Evolutionary conservation across 2,329 filamentous ascomycete species (phyloP), one percentile per base, ranked within the genome.

Genomic region (Ophiostoma sp.): DNA sequence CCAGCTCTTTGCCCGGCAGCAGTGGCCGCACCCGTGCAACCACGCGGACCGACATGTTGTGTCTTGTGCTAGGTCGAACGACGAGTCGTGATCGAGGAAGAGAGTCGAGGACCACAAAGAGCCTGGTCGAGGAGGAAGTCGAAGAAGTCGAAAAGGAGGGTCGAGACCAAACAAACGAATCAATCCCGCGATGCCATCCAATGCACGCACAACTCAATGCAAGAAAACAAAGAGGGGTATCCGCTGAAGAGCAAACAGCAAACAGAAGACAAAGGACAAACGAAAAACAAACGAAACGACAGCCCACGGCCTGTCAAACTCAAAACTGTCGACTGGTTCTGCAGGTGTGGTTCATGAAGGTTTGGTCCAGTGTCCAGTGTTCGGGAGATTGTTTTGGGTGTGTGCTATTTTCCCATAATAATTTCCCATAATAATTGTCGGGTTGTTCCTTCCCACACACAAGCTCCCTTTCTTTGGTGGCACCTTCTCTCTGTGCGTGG

Each of bases 11-110:
- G 78, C n/a, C n/a, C n/a, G 93, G 91, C 76, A 98, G 89, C 76
- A 98, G 88, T 70, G 95, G 95, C 78, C 95, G 91, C 78, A 99
- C 93, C 77, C 96, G 90, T 74, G 95, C 95, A 76, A 98, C 93
- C 74, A 98, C 95, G 80, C 93, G 88, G 77, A 98, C 93, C 75
- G 87, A 87, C 89, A 90, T 76, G 74, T 78, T 73, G 19, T 55
- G 69, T 76, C 74, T 78, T 73, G 19, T 55, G 69, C 55, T 33
- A 25, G 48, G 11, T 36, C 22, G 8, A 19, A 42, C 25, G 66
- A 25, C 9, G 50, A 31, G 55, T 3, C 25, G 55, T 9, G 11
- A 64, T 12, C 33, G 61, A 45, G 50, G 50, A n/a, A 52, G 2
- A n/a, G 19, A 12, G 50, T 25, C 50, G 50, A 52, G 39, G 39